Conservation (phyloP, 192 early-diverging fungal species). For the Gamsiella multidivaricata region DNA sequence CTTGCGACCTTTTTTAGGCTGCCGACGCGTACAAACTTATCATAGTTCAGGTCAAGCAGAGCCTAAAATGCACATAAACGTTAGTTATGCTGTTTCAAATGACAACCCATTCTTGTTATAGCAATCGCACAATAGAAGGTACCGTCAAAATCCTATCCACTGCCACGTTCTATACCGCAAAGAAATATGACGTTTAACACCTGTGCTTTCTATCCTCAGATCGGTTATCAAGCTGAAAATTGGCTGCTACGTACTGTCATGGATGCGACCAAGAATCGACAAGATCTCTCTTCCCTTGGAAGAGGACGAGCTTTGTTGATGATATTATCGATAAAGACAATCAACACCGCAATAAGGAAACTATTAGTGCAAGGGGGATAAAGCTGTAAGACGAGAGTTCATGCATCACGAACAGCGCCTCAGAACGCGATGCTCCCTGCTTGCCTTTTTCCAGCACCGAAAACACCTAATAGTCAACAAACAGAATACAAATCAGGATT, state of each 20-base stretch:
- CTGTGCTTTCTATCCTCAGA: neutral
- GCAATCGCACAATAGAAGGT: no score
- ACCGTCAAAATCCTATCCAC: slow-evolving; percentile 78
- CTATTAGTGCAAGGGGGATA: slow-evolving; percentile 14
- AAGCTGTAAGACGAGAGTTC: no score
- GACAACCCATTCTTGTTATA: neutral
- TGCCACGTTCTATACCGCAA: slow-evolving; percentile 68
- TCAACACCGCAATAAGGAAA: slow-evolving; percentile 71
- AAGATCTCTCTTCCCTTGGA: slow-evolving; percentile 36
- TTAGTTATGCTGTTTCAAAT: neutral
- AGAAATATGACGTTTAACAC: neutral
- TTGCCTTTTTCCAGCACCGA: slow-evolving; percentile 82
- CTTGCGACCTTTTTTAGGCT: slow-evolving; percentile 77
- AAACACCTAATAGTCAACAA: slow-evolving; percentile 54
- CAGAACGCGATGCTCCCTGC: neutral
- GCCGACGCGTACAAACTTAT: slow-evolving; percentile 76
- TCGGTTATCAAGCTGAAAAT: neutral
- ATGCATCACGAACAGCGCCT: neutral
- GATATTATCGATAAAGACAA: slow-evolving; percentile 68
- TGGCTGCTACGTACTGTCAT: slow-evolving; percentile 64
- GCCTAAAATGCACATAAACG: slow-evolving; percentile 25
- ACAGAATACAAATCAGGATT: neutral
- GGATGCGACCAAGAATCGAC: slow-evolving; percentile 70
- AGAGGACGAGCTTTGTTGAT: slow-evolving; percentile 50
- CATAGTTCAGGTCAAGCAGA: slow-evolving; percentile 71